phyloP scores from a whole-genome alignment of 208 protist genomes.

The Wallacemonas sp. region DNA sequence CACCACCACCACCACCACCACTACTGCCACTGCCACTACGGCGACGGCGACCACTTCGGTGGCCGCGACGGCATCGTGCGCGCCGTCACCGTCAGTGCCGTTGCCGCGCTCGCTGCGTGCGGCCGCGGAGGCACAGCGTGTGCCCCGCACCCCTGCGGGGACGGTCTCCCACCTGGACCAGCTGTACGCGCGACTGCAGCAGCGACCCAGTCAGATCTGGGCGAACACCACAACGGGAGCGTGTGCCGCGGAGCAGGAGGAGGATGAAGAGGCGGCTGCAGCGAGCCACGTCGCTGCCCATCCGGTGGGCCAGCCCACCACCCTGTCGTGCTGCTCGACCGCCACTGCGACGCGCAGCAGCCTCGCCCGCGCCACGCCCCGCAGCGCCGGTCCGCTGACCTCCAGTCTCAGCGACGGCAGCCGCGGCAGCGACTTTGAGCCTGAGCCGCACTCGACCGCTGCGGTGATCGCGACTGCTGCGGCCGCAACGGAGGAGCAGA shows the following conservation, averaged over 20 bases:
- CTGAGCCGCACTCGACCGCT: not conserved
- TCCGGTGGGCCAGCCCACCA: too few relatives aligned
- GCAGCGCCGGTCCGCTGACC: not conserved
- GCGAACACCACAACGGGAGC: not conserved
- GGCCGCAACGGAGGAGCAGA: too few relatives aligned
- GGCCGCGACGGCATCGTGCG: not conserved
- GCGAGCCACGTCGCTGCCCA: too few relatives aligned
- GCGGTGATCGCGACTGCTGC: too few relatives aligned
- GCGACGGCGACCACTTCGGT: not conserved
- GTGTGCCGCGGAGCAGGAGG: not conserved
- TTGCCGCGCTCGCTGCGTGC: slow-evolving; percentile 9
- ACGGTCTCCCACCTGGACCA: not conserved
- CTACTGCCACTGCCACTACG: not conserved
- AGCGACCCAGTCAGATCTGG: not conserved
- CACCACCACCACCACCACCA: too few relatives aligned
- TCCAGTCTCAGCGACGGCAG: slow-evolving; percentile 1
- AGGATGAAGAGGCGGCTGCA: too few relatives aligned
- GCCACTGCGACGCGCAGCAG: not conserved
- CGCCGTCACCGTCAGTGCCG: not conserved
- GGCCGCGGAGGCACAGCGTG: too few relatives aligned
- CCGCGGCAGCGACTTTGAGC: not conserved
- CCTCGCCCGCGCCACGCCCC: not conserved
- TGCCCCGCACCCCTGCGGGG: too few relatives aligned
- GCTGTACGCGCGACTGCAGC: slow-evolving; percentile 12
- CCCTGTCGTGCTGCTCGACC: not conserved